Conservation (phyloP, 345 rosid species). For the Salix purpurea region DNA sequence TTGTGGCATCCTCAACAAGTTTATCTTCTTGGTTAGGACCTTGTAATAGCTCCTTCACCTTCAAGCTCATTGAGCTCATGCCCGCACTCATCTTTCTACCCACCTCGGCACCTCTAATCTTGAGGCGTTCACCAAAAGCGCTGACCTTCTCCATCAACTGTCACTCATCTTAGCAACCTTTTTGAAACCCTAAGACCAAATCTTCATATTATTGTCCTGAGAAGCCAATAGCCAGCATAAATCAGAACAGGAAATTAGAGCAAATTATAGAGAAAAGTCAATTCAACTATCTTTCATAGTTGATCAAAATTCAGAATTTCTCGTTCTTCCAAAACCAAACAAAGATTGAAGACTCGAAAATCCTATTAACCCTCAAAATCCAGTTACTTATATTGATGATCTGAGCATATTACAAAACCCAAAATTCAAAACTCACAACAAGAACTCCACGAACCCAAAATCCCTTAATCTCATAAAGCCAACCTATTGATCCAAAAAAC, state of each 20-base stretch:
- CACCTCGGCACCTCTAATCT: conserved; percentile 88
- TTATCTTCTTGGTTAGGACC: conserved; percentile 87
- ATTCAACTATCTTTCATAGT: background rate
- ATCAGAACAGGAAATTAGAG: background rate
- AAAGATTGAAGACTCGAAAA: background rate
- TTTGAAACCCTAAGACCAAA: background rate
- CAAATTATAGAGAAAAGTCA: background rate
- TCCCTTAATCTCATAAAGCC: too few species aligned
- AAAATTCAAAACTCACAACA: too few species aligned
- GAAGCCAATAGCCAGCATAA: background rate
- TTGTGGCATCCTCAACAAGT: conserved; percentile 89
- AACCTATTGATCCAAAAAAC: too few species aligned
- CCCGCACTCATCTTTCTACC: conserved; percentile 78
- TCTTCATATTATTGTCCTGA: background rate
- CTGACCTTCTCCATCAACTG: conserved; percentile 86
- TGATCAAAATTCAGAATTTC: background rate
- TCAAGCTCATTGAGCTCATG: conserved; percentile 94
- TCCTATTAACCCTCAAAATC: background rate
- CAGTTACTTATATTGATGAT: background rate
- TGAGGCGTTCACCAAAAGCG: conserved; percentile 92
- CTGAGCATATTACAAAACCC: background rate
- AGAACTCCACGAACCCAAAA: too few species aligned
- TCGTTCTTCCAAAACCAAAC: background rate
- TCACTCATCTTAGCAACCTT: conserved; percentile 63
- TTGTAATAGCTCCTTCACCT: conserved; percentile 91